These are phyloP conservation scores for Chlorella sp. DNA, from an alignment of 139 green algal genomes.

Conservation along the genomic window DNA sequence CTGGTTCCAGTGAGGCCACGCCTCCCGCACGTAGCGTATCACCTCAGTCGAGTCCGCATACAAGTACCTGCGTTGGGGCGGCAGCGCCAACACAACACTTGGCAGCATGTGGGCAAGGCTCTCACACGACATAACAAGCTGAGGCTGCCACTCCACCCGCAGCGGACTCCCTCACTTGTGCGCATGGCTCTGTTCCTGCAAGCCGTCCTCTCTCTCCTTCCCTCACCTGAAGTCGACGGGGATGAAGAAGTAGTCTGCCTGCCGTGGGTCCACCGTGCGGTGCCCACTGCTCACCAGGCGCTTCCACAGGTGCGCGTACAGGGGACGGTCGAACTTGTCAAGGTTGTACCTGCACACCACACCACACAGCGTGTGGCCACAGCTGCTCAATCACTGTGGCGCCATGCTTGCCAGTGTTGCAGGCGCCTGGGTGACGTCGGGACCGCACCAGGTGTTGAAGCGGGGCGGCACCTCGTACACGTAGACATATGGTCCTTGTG, in stretches of 20 bases:
- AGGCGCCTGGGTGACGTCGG: too few species aligned
- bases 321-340: conserved; percentile 29
- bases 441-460: conserved; percentile 32
- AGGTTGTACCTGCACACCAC: conserved; percentile 22
- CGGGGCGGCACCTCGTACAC: conserved; percentile 33
- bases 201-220: too few species aligned
- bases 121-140: too few species aligned
- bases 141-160: too few species aligned
- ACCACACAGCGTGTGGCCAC: neutral
- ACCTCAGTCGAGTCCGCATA: conserved; percentile 15
- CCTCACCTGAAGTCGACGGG: conserved; percentile 36
- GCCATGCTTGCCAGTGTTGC: neutral
- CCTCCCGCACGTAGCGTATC: conserved; percentile 17
- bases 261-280: conserved; percentile 14
- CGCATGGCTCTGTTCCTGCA: too few species aligned
- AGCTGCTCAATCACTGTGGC: neutral
- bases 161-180: too few species aligned
- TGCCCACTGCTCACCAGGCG: conserved; percentile 29
- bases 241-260: conserved; percentile 30
- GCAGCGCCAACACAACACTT: too few species aligned
- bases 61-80: conserved; percentile 25
- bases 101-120: too few species aligned
- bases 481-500: conserved; percentile 19
- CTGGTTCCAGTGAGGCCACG: conserved; percentile 34
- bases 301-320: conserved; percentile 36